A percentile compares a stretch with the other conserved stretches of the same genome.
Evolutionary conservation across 164 flowering plant genomes (phyloP).

Genomic region (Platanus orientalis): DNA sequence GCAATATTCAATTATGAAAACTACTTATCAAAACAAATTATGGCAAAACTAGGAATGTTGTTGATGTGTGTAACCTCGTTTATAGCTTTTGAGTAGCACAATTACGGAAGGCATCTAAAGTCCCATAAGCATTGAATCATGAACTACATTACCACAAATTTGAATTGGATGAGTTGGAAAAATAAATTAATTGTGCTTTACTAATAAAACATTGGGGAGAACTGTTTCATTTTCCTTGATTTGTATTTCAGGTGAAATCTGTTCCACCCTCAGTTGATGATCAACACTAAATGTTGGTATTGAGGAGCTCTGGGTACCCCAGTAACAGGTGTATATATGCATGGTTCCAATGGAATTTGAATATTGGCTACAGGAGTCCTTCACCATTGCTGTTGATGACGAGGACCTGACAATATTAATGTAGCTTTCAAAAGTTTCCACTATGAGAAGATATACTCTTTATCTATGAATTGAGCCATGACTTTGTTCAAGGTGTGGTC

Average conservation of each 20-base stretch:
- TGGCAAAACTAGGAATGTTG: not conserved
- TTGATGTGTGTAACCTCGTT: not conserved
- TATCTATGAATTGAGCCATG: too few relatives aligned
- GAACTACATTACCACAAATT: not conserved
- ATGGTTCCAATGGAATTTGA: not conserved
- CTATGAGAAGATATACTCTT: too few relatives aligned
- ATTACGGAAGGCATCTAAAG: too few relatives aligned
- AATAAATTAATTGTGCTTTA: not conserved
- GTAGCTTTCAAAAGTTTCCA: too few relatives aligned
- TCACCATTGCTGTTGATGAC: too few relatives aligned
- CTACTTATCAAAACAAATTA: not conserved
- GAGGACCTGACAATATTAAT: too few relatives aligned
- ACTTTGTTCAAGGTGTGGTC: too few relatives aligned
- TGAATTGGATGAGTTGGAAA: not conserved
- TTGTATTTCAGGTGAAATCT: too few relatives aligned
- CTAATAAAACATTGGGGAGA: not conserved
- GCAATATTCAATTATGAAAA: not conserved
- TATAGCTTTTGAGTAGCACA: too few relatives aligned
- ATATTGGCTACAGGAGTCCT: too few relatives aligned
- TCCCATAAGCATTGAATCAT: not conserved
- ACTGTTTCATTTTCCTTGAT: not conserved
- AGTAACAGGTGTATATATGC: not conserved
- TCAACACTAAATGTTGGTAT: constrained; percentile 5
- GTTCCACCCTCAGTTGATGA: constrained; percentile 57
- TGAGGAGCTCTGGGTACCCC: not conserved